Conservation (phyloP, 495 filamentous ascomycete genomes). For the Glarea lozoyensis region DNA sequence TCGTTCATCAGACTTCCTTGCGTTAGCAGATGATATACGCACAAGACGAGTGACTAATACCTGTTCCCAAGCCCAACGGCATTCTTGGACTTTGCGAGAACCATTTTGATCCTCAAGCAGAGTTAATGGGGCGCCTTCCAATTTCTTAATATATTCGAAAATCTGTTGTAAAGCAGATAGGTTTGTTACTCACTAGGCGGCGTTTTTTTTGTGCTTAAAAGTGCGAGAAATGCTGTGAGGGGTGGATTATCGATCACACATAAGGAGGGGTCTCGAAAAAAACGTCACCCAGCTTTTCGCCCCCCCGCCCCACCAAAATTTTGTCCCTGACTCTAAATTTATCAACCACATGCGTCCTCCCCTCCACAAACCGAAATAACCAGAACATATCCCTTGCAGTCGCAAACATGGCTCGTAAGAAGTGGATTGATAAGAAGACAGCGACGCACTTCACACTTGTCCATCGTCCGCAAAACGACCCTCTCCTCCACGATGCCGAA, state of each 20-base stretch:
- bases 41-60: neutral
- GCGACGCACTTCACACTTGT: constrained; percentile 89
- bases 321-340: neutral
- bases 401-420: constrained; percentile 66
- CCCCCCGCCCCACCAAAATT: neutral
- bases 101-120: too few species aligned
- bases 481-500: constrained; percentile 77
- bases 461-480: constrained; percentile 94
- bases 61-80: constrained; percentile 83
- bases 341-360: constrained; percentile 2
- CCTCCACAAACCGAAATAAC: too few species aligned
- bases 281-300: too few species aligned
- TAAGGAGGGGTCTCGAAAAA: too few species aligned
- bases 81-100: constrained; percentile 91
- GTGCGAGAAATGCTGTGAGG: too few species aligned
- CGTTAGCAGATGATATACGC: neutral
- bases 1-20: constrained; percentile 27
- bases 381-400: too few species aligned
- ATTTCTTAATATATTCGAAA: too few species aligned
- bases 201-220: too few species aligned
- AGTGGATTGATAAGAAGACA: constrained; percentile 92
- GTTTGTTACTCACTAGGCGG: too few species aligned
- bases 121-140: too few species aligned
- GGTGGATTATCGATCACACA: too few species aligned
- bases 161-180: too few species aligned